Conservation (phyloP, 345 rosid species). For the Eutrema japonicum region DNA sequence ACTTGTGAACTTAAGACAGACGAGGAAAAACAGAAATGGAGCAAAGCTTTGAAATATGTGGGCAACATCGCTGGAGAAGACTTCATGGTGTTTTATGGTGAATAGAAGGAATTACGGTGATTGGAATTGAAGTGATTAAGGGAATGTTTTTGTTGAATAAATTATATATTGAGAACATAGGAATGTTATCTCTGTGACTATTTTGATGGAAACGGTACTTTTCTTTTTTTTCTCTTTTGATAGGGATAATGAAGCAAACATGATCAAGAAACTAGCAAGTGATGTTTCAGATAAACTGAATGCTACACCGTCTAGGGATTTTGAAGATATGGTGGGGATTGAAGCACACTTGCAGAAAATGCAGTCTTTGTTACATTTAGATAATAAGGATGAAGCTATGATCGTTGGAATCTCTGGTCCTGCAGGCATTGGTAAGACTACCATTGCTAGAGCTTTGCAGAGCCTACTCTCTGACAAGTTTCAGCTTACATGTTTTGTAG, state of each 20-base stretch:
- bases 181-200: background rate
- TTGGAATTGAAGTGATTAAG: background rate
- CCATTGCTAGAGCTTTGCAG: too few species aligned
- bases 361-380: background rate
- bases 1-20: background rate
- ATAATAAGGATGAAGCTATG: background rate
- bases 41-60: background rate
- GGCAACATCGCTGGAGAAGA: background rate
- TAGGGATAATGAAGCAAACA: background rate
- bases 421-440: too few species aligned
- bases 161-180: too few species aligned
- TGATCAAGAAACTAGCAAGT: background rate
- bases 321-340: constrained; percentile 1
- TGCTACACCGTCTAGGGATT: background rate
- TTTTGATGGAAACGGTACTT: background rate
- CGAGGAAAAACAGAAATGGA: background rate
- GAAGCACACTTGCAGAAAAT: background rate
- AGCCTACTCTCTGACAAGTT: too few species aligned
- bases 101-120: background rate
- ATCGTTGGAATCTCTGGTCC: too few species aligned
- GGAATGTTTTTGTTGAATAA: too few species aligned
- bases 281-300: background rate
- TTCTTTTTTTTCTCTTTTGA: too few species aligned
- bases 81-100: background rate
- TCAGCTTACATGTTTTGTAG: too few species aligned